These are phyloP conservation scores for Hemisphaericaspora xylanilytica DNA, from an alignment of 1,139 yeast species.

Conservation along the genomic window DNA sequence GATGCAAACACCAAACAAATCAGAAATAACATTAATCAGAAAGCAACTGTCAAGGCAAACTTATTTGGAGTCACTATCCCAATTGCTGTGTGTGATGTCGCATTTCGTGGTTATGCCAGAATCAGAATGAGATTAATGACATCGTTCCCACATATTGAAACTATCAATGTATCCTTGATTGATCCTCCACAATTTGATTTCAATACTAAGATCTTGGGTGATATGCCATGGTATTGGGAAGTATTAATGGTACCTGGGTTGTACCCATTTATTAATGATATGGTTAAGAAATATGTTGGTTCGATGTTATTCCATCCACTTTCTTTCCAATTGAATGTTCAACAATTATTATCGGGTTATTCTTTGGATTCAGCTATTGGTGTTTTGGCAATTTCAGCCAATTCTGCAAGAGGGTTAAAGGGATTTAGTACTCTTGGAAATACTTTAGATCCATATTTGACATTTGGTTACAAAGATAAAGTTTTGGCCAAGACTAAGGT, in stretches of 20 bases:
- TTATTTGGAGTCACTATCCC: slow-evolving; percentile 69
- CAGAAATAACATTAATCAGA: slow-evolving; percentile 80
- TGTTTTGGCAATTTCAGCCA: slow-evolving; percentile 67
- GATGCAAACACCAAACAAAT: slow-evolving; percentile 83
- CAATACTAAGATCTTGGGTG: slow-evolving; percentile 68
- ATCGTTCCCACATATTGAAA: slow-evolving; percentile 88
- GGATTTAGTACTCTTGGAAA: slow-evolving; percentile 70
- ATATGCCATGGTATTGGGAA: slow-evolving; percentile 82
- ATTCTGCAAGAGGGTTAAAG: slow-evolving; percentile 64
- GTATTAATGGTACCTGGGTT: slow-evolving; percentile 83
- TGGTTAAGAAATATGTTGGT: slow-evolving; percentile 83
- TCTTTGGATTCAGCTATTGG: slow-evolving; percentile 82
- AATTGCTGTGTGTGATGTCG: slow-evolving; percentile 57
- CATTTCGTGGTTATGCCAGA: slow-evolving; percentile 68
- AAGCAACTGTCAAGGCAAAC: slow-evolving; percentile 62
- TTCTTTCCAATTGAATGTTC: slow-evolving; percentile 87
- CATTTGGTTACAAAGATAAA: slow-evolving; percentile 58
- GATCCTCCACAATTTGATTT: slow-evolving; percentile 90
- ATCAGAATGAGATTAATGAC: slow-evolving; percentile 86
- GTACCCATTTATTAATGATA: slow-evolving; percentile 72
- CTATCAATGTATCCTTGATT: slow-evolving; percentile 77
- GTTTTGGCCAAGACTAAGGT: slow-evolving; percentile 66
- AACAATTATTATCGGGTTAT: slow-evolving; percentile 85
- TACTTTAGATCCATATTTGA: slow-evolving; percentile 86
- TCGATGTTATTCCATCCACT: slow-evolving; percentile 86